These are phyloP conservation scores for Ballota nigra DNA, from an alignment of 257 asterid genomes.

Conservation along the genomic window DNA sequence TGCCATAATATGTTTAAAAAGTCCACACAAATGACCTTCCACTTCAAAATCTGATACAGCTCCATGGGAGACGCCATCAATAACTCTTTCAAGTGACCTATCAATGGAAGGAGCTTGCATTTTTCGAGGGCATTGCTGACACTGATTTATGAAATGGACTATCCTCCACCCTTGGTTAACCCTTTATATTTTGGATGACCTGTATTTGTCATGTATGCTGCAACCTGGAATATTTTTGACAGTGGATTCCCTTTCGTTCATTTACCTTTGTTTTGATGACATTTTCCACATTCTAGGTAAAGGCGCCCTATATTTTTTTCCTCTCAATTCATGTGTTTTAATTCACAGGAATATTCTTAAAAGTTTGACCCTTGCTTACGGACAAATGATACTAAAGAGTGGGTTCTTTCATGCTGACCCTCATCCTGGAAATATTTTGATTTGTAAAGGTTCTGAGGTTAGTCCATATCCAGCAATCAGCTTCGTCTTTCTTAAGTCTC, in stretches of 20 bases:
- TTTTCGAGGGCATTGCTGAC: too few relatives aligned
- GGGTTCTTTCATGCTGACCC: slow-evolving; percentile 99
- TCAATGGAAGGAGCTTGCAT: too few relatives aligned
- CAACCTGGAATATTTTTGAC: background rate
- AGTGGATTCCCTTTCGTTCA: background rate
- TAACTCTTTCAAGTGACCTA: too few relatives aligned
- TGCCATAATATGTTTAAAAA: too few relatives aligned
- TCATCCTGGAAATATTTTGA: slow-evolving; percentile 97
- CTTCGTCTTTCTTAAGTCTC: slow-evolving; percentile 11
- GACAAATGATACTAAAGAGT: slow-evolving; percentile 94
- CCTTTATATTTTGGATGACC: slow-evolving; percentile 4
- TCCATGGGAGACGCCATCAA: too few relatives aligned
- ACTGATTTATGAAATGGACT: too few relatives aligned
- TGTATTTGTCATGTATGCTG: slow-evolving; percentile 16
- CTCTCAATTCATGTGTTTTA: slow-evolving; percentile 7
- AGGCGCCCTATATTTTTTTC: slow-evolving; percentile 16
- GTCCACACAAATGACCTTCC: too few relatives aligned
- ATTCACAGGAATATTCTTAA: slow-evolving; percentile 80
- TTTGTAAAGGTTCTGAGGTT: slow-evolving; percentile 92
- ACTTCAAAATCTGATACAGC: too few relatives aligned
- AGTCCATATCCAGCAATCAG: slow-evolving; percentile 26
- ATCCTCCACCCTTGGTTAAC: background rate
- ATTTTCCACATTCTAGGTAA: background rate
- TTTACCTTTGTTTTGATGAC: slow-evolving; percentile 11
- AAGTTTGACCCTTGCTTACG: slow-evolving; percentile 90